phyloP scores from a whole-genome alignment of 179 eudicot species.

The Spergularia azorica region DNA sequence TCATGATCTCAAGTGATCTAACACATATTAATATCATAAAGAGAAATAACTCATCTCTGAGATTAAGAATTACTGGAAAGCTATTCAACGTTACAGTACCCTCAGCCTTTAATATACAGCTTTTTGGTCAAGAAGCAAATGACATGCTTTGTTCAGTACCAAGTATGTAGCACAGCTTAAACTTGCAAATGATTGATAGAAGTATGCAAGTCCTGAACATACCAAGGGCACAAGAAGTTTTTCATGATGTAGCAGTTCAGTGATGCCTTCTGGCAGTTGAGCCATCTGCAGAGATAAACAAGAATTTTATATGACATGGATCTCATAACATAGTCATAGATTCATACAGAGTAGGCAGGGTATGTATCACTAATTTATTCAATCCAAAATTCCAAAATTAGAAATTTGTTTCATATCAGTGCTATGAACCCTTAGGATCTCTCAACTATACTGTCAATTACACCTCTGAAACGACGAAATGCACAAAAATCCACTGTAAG shows the following conservation, averaged over 20 bases:
- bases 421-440: background rate
- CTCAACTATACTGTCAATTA: background rate
- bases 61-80: background rate
- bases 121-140: too few species aligned
- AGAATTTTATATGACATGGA: slow-evolving; percentile 4
- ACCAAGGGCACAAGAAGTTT: slow-evolving; percentile 84
- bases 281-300: slow-evolving; percentile 73
- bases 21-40: background rate
- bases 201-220: slow-evolving; percentile 31
- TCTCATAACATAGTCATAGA: background rate
- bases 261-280: slow-evolving; percentile 90
- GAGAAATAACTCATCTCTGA: background rate
- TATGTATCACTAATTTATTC: background rate
- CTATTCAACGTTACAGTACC: too few species aligned
- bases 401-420: background rate
- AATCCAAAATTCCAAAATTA: background rate
- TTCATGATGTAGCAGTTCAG: slow-evolving; percentile 86
- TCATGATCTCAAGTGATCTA: background rate
- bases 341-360: background rate
- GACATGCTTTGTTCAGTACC: background rate
- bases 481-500: too few species aligned
- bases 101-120: background rate
- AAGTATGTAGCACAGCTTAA: background rate
- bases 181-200: background rate
- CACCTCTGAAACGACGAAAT: too few species aligned